Percentiles rank a stretch among this genome's conserved stretches.
These are phyloP conservation scores for Botrytis byssoidea DNA, from an alignment of 2,329 filamentous ascomycete genomes.

Conservation along the genomic window DNA sequence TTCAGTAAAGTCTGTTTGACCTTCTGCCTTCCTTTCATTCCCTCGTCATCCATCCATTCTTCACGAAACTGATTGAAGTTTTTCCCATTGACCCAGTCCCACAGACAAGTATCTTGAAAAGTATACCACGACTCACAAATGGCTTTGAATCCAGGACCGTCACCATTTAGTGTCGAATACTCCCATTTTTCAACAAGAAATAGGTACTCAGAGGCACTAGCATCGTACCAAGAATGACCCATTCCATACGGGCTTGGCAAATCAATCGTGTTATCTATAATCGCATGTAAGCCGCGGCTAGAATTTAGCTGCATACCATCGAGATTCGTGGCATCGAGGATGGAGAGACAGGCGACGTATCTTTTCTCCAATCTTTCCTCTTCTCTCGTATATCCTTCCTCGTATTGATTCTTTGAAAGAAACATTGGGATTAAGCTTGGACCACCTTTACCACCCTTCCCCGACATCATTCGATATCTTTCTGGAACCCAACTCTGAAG, in stretches of 20 bases:
- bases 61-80: background rate
- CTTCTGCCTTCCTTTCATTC: background rate
- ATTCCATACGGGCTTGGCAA: background rate
- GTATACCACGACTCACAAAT: conserved; percentile 3
- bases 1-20: background rate
- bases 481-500: background rate
- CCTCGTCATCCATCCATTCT: background rate
- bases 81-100: background rate
- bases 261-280: background rate
- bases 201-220: background rate
- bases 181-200: background rate
- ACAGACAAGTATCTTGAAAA: background rate
- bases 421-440: background rate
- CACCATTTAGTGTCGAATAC: background rate
- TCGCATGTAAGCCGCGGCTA: background rate
- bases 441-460: background rate
- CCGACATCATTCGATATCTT: background rate
- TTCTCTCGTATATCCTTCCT: background rate
- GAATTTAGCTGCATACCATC: background rate
- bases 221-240: background rate
- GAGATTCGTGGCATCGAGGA: background rate
- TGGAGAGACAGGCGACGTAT: background rate
- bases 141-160: background rate
- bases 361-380: background rate
- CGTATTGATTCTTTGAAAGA: background rate